Base-by-base conservation (phyloP, 1,284 basidiomycete genomes). In the Sutorius eximius region DNA sequence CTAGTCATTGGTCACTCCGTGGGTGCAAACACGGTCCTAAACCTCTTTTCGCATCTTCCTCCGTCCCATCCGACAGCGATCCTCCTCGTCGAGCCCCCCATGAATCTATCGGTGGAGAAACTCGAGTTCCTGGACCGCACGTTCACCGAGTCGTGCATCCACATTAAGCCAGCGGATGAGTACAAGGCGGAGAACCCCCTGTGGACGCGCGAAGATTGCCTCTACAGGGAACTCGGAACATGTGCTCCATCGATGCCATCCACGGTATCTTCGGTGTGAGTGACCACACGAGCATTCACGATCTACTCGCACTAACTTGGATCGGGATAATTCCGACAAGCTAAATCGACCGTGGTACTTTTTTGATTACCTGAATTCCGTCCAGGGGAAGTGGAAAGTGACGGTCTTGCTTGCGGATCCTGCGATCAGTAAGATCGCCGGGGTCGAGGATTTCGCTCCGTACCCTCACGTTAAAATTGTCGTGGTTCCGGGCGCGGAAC, bases 1-100 rank as follows among this genome's bases (percentile, higher is more conserved):
- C 40, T 67, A 6, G n/a, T 70, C 49, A 52, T 67, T 1, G 67
- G 61, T 13, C 66, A 69, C 37, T 66, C 65, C 3, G 2, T 67
- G 18, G 69, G 66, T 11, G 62, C 46, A 24, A 11, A 33, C 7
- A 42, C 41, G 2, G 32, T 32, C 24, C 29, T 67, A 13, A 46
- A 33, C 10, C 66, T 69, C 41, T 53, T 65, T 32, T 13, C 51
- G 2, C 30, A 56, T 42, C 57, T 71, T 24, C 24, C 66, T 5
- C 2, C 42, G 13, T 52, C 53, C 10, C 20, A 53, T 15, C 57
- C 55, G 7, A 67, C 52, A 1, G 59, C 59, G 2, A 55, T 70
- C n/a, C 15, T 69, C 16, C 63, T 67, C n/a, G 45, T 70, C 32
- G 65, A 67, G 37, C 58, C 69, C 1, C 38, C 60, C 16, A 22